phyloP scores from a whole-genome alignment of 164 flowering plant genomes.

The Santalum album region DNA sequence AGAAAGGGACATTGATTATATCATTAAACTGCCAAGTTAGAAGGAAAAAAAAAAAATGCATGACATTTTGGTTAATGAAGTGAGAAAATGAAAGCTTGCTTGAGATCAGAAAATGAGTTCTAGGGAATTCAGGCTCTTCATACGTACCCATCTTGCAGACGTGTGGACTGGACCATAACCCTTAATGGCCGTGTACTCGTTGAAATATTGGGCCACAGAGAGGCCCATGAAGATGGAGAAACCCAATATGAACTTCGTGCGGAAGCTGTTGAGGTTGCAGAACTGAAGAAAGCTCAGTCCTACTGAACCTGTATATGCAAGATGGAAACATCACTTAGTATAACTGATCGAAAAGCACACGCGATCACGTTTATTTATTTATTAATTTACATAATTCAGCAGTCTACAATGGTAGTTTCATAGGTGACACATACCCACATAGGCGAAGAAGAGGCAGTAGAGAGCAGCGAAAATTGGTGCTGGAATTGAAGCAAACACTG shows the following conservation, averaged over 20 bases:
- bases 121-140: not conserved
- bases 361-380: too few relatives aligned
- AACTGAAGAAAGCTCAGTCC: conserved; percentile 93
- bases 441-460: conserved; percentile 89
- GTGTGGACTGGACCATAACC: conserved; percentile 93
- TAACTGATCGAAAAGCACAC: not conserved
- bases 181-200: conserved; percentile 62
- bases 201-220: conserved; percentile 92
- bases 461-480: conserved; percentile 81
- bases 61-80: too few relatives aligned
- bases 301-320: conserved; percentile 46
- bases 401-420: not conserved
- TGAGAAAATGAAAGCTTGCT: too few relatives aligned
- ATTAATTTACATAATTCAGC: not conserved
- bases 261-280: conserved; percentile 92
- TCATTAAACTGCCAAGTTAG: conserved; percentile 83
- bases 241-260: conserved; percentile 81
- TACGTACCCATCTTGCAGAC: conserved; percentile 70
- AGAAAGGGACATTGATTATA: conserved; percentile 73
- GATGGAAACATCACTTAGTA: not conserved
- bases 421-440: conserved; percentile 63
- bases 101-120: too few relatives aligned
- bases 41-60: not conserved
- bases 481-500: conserved; percentile 92
- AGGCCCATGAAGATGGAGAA: conserved; percentile 89